Evolutionary conservation across 129 eudicot species (phyloP).

Genomic region (Arctium minus): DNA sequence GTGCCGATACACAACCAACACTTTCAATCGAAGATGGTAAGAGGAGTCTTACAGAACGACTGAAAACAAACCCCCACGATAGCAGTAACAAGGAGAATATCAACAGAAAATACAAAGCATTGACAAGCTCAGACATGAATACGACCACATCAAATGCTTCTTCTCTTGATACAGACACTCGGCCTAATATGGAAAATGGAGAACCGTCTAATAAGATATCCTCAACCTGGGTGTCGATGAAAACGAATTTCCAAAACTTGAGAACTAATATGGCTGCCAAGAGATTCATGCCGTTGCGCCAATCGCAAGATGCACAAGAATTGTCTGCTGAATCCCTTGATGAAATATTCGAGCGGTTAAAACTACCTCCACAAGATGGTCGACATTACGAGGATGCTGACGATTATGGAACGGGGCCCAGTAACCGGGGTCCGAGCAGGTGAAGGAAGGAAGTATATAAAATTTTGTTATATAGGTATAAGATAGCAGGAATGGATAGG

Average conservation of each 20-base stretch:
- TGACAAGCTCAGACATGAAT: constrained; percentile 27
- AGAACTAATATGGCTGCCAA: constrained; percentile 55
- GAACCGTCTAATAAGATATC: constrained; percentile 44
- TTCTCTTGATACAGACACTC: constrained; percentile 12
- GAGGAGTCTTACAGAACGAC: constrained; percentile 17
- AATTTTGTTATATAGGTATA: constrained; percentile 33
- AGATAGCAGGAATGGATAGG: not conserved
- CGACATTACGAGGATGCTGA: constrained; percentile 28
- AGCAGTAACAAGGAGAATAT: constrained; percentile 24
- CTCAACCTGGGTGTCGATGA: constrained; percentile 71
- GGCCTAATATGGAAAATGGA: constrained; percentile 1
- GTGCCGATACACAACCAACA: constrained; percentile 29
- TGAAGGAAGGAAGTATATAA: constrained; percentile 12
- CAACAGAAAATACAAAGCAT: constrained; percentile 39
- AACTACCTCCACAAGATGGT: constrained; percentile 33
- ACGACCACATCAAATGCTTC: constrained; percentile 12
- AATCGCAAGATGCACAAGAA: constrained; percentile 37
- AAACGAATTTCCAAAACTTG: constrained; percentile 53
- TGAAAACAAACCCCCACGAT: constrained; percentile 12
- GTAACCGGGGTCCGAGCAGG: constrained; percentile 23
- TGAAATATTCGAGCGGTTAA: constrained; percentile 74
- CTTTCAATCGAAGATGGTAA: constrained; percentile 36
- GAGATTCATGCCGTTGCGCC: constrained; percentile 61
- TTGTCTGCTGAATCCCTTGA: constrained; percentile 73
- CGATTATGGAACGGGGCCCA: constrained; percentile 26